A percentile compares a stretch with the other conserved stretches of the same genome.
Conservation (phyloP, 2,329 filamentous ascomycete species). For the Talaromyces rugulosus region DNA sequence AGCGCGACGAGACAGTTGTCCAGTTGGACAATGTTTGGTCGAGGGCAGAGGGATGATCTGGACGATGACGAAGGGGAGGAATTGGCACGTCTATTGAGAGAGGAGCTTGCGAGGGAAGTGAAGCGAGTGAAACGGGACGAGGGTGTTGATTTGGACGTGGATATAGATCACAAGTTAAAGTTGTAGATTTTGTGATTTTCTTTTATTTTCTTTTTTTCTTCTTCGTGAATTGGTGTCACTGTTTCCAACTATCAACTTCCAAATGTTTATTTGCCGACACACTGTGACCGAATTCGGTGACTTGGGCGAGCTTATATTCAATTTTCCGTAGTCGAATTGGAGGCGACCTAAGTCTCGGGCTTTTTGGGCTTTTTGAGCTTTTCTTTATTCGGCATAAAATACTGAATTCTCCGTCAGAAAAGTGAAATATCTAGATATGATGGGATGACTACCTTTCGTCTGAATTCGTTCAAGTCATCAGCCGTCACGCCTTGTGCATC, state of each 20-base stretch:
- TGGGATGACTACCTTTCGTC: slow-evolving; percentile 44
- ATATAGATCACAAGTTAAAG: slow-evolving; percentile 12
- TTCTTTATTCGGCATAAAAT: not conserved
- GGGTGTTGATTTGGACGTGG: slow-evolving; percentile 32
- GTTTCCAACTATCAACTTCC: not conserved
- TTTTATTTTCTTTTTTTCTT: not conserved
- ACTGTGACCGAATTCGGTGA: not conserved
- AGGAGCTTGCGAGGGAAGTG: slow-evolving; percentile 34
- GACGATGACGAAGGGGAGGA: slow-evolving; percentile 43
- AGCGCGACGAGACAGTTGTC: slow-evolving; percentile 20
- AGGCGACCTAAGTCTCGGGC: not conserved
- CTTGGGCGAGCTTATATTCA: not conserved
- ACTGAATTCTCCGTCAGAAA: not conserved
- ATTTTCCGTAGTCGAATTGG: not conserved
- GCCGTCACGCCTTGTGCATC: slow-evolving; percentile 47
- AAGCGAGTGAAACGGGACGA: slow-evolving; percentile 30
- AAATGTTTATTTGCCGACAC: not conserved
- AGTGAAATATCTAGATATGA: not conserved
- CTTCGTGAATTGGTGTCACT: not conserved
- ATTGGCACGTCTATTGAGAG: slow-evolving; percentile 34
- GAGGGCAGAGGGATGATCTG: slow-evolving; percentile 43
- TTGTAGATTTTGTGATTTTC: not conserved
- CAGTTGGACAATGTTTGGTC: slow-evolving; percentile 44
- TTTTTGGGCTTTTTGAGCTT: not conserved
- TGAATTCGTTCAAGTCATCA: slow-evolving; percentile 65